Base-by-base conservation (phyloP, 2,329 filamentous ascomycete species). In the Sclerotinia glacialis region DNA sequence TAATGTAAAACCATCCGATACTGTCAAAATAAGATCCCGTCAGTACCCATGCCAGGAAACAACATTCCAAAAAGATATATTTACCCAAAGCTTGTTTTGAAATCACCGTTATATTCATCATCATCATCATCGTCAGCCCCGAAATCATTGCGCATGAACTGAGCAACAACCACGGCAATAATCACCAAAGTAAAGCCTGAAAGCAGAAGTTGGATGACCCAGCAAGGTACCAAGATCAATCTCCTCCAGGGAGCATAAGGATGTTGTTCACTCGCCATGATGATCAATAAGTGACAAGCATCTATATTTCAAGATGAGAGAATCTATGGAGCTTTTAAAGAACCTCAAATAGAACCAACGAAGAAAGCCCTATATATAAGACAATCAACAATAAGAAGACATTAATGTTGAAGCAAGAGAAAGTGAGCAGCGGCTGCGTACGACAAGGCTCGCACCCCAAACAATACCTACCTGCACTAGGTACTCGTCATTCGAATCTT, bases 191-290 rank as follows among this genome's bases (percentile, higher is more conserved):
- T 54, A 28, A 66, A 66, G 16, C 34, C 18, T 1, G 55, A n/a
- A 12, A 66, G 53, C 3, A 61, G 8, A 37, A 66, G n/a, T 52
- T 66, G 55, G 26, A 66, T 34, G 9, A 53, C 46, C 64, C 64
- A 66, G 26, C 64, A 66, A 49, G 64, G 64, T 46, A 66, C 26
- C 11, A 66, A 40, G 31, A 66, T 34, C 26, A 46, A 7, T 53
- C 64, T 52, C 26, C 64, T 40, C 64, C 64, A 66, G 21, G 64
- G 64, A 52, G 64, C 64, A 46, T 61, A 66, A 34, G 64, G 64
- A n/a, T 66, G 55, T 34, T 66, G 55, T 34, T 53, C 47, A 37
- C 21, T 60, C 14, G 55, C 47, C 64, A 66, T 66, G 18, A 52
- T 61, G 55, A 37, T 47, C 14, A 49, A 37, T 12, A 8, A 37